Percentiles rank a stretch among this genome's conserved stretches.
Evolutionary conservation across 805 yeast genomes (phyloP).

Genomic region (Yarrowia sp.): DNA sequence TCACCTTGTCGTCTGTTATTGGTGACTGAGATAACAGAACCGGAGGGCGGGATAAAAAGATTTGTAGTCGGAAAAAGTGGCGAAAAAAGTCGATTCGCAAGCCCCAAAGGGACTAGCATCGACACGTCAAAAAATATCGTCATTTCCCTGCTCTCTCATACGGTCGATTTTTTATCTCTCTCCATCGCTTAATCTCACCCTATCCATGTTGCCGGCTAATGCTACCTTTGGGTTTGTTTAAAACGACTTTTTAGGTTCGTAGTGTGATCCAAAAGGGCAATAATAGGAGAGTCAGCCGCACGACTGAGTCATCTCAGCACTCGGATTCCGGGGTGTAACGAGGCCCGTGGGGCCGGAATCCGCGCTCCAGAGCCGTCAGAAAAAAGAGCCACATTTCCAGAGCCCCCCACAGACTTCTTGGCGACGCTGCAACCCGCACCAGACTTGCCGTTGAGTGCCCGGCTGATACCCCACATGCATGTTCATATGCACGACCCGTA

Average conservation of each 20-base stretch:
- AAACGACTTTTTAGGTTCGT: conserved; percentile 3
- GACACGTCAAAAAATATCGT: no score
- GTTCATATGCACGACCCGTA: not conserved
- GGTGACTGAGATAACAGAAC: not conserved
- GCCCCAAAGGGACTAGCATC: no score
- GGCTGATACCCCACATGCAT: conserved; percentile 8
- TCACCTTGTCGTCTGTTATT: not conserved
- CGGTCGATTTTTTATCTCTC: no score
- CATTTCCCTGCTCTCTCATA: no score
- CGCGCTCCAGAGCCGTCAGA: no score
- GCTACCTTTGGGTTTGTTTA: not conserved
- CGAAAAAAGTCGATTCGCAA: no score
- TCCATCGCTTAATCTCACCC: conserved; percentile 11
- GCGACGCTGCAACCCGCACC: not conserved
- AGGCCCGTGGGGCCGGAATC: no score
- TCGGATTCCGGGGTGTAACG: no score
- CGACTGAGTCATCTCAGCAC: no score
- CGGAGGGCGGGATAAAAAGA: not conserved
- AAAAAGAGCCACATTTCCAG: no score
- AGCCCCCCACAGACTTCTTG: no score
- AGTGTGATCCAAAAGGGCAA: conserved; percentile 6
- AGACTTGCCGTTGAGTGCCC: not conserved
- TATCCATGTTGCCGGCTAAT: conserved; percentile 10
- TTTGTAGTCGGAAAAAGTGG: no score
- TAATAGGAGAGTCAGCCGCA: conserved; percentile 24